Percentiles rank a stretch among this genome's conserved stretches.
phyloP scores from a whole-genome alignment of 148 eudicot genomes.

The Amaranthus cruentus region DNA sequence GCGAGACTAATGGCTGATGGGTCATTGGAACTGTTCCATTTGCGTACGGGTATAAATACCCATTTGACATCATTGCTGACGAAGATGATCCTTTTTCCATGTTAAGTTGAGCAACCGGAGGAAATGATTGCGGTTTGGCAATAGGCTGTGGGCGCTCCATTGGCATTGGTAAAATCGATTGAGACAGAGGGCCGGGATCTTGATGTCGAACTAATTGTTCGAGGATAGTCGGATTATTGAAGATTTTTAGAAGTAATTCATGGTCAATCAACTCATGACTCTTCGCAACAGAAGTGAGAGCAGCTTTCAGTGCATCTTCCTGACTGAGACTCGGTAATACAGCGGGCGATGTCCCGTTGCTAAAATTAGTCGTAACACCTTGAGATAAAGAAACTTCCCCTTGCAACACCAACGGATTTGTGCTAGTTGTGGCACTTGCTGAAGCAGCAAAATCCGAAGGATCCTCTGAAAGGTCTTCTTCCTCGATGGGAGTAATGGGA shows the following conservation, averaged over 20 bases:
- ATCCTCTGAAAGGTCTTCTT: conserved; percentile 55
- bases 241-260: conserved; percentile 52
- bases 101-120: too few species aligned
- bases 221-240: conserved; percentile 46
- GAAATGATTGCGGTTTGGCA: conserved; percentile 16
- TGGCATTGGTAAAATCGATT: not conserved
- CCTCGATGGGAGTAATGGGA: conserved; percentile 76
- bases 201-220: conserved; percentile 44
- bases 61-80: conserved; percentile 24
- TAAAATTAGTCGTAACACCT: not conserved
- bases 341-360: conserved; percentile 32
- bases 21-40: conserved; percentile 28
- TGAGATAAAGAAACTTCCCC: conserved; percentile 21
- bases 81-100: conserved; percentile 28
- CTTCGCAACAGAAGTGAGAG: conserved; percentile 41
- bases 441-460: conserved; percentile 21
- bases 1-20: conserved; percentile 24
- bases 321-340: conserved; percentile 27
- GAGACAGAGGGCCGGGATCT: conserved; percentile 20
- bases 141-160: conserved; percentile 21
- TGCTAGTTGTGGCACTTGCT: conserved; percentile 8
- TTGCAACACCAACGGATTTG: conserved; percentile 20
- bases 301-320: conserved; percentile 41
- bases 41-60: conserved; percentile 33
- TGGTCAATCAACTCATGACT: conserved; percentile 51